Percentiles rank a stretch among this genome's conserved stretches.
Conservation (phyloP, 148 eudicot species). For the Linanthus parryae region DNA sequence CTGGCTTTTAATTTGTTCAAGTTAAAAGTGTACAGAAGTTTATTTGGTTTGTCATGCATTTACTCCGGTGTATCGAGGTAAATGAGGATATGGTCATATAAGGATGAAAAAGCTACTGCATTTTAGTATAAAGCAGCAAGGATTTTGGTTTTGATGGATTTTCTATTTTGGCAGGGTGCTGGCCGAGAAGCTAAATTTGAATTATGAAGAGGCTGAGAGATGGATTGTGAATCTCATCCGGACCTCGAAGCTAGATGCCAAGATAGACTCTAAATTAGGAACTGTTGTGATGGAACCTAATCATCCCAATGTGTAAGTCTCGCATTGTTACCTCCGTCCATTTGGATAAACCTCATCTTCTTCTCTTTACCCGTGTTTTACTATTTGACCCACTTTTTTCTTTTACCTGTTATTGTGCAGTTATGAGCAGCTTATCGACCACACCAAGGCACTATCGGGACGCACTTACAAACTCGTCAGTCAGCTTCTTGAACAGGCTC, state of each 20-base stretch:
- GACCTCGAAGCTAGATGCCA: slow-evolving; percentile 89
- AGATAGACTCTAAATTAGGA: slow-evolving; percentile 67
- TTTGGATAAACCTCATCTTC: too few species aligned
- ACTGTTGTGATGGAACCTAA: slow-evolving; percentile 81
- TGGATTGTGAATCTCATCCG: slow-evolving; percentile 91
- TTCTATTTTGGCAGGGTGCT: slow-evolving; percentile 51
- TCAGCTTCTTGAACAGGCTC: slow-evolving; percentile 75
- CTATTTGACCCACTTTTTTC: not conserved
- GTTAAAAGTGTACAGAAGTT: too few species aligned
- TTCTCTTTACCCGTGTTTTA: too few species aligned
- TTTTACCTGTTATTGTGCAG: slow-evolving; percentile 25
- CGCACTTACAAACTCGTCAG: slow-evolving; percentile 78
- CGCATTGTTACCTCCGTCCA: too few species aligned
- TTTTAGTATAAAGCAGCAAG: too few species aligned
- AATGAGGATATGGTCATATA: too few species aligned
- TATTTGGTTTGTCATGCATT: too few species aligned
- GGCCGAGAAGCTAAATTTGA: slow-evolving; percentile 88
- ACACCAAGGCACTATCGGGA: slow-evolving; percentile 67
- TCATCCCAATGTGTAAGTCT: slow-evolving; percentile 79
- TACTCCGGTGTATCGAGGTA: too few species aligned
- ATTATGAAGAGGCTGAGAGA: slow-evolving; percentile 89
- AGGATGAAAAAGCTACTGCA: too few species aligned
- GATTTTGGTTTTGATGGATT: too few species aligned
- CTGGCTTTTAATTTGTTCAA: too few species aligned
- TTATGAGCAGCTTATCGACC: slow-evolving; percentile 97